Evolutionary conservation across 2,329 filamentous ascomycete genomes (phyloP), one percentile per base, ranked within the genome.

Genomic region (Gaeumannomyces tritici): DNA sequence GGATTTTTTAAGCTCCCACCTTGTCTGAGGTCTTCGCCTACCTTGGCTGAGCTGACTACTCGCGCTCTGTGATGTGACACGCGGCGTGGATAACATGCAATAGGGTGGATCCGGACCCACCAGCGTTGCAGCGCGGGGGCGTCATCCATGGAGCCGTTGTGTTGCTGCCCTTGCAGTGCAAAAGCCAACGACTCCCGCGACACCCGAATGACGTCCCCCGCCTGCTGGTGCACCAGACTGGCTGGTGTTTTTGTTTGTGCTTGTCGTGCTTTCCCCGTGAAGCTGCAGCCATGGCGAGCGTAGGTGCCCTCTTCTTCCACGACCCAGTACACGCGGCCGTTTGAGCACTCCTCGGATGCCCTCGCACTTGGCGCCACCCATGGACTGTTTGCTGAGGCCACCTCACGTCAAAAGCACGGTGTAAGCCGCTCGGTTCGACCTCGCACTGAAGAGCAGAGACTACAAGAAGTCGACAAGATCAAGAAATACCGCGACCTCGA

Each of bases 381-480:
- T 15, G 35, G 18, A 42, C 35, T 42, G 4, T 42, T 42, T 42
- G 35, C 28, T 58, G 29, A 58, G 55, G 27, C 62, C 21, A 21
- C 42, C 24, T 21, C 42, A 3, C 42, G 61, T 62, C 64, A 65
- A 65, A 76, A 96, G 91, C 93, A 97, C 83, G 91, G 91, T 72
- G 83, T 96, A 73, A 84, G 90, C 70, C 89, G 92, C 71, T 81
- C 84, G 65, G 80, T 82, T 65, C 79, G 81, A 69, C 78, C 76
- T 69, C 82, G 83, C 67, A 89, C 89, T 68, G 86, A 89, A 69
- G 85, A 90, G 71, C 85, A 89, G 71, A 83, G 84, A 63, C 80
- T 85, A 67, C 84, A 87, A 73, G 91, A 96, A 73, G 80, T 86
- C 62, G 83, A 85, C 68, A 89, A 89, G 74, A 96, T 97, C 70